A percentile compares a stretch with the other conserved stretches of the same genome.
phyloP scores from a whole-genome alignment of 2,329 filamentous ascomycete species.

The Cordyceps cicadae region DNA sequence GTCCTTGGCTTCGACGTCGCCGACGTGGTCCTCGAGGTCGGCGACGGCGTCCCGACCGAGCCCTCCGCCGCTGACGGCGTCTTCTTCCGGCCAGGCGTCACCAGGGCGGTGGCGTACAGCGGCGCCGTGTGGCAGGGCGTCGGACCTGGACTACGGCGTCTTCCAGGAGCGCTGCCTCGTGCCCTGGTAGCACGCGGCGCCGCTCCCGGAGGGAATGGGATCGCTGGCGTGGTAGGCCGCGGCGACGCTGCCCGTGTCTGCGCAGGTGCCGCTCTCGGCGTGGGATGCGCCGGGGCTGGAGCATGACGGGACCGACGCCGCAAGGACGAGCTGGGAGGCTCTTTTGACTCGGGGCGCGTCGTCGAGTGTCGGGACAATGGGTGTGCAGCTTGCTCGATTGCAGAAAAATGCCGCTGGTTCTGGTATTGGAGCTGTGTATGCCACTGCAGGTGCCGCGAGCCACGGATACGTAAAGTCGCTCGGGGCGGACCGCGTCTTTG shows the following conservation, averaged over 20 bases:
- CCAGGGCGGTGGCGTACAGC: slow-evolving; percentile 31
- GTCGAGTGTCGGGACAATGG: slow-evolving; percentile 37
- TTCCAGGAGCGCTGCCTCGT: slow-evolving; percentile 37
- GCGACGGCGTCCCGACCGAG: slow-evolving; percentile 27
- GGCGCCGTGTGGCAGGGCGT: slow-evolving; percentile 33
- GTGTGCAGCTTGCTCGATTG: slow-evolving; percentile 29
- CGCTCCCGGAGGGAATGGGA: slow-evolving; percentile 24
- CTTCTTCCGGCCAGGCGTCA: slow-evolving; percentile 25
- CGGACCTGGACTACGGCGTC: slow-evolving; percentile 36
- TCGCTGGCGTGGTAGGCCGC: slow-evolving; percentile 29
- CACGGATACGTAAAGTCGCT: slow-evolving; percentile 25
- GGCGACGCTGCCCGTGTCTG: slow-evolving; percentile 19
- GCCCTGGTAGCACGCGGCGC: slow-evolving; percentile 31
- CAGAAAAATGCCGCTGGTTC: slow-evolving; percentile 15
- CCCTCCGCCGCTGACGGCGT: slow-evolving; percentile 6
- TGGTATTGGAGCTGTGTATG: slow-evolving; percentile 31
- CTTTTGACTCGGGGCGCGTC: slow-evolving; percentile 37
- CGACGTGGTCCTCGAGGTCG: slow-evolving; percentile 34
- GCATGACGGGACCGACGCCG: background rate
- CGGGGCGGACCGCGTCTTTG: slow-evolving; percentile 32
- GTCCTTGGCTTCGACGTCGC: slow-evolving; percentile 35
- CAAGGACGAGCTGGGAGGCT: slow-evolving; percentile 16
- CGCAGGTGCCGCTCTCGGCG: slow-evolving; percentile 20
- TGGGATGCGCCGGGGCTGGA: slow-evolving; percentile 31
- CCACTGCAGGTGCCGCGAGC: slow-evolving; percentile 29